Evolutionary conservation across 139 green algal genomes (phyloP), one percentile per base, ranked within the genome.

Genomic region (Chlamydomonas asymmetrica): DNA sequence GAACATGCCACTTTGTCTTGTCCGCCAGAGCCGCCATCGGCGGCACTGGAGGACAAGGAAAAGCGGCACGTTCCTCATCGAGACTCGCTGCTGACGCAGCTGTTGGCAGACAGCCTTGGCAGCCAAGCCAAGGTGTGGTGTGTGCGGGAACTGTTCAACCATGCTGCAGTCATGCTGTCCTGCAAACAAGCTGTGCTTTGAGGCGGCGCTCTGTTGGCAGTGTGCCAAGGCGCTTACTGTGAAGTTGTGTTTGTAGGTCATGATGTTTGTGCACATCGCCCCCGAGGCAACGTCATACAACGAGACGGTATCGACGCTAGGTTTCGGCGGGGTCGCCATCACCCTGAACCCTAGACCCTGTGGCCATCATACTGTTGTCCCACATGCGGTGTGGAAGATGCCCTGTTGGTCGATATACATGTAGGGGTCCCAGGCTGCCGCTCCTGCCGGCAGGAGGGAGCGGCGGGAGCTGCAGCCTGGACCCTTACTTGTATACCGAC

Each of bases 221-320:
- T n/a, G n/a, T n/a, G n/a, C n/a, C n/a, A n/a, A n/a, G n/a, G n/a
- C n/a, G n/a, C n/a, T n/a, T n/a, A n/a, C n/a, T n/a, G n/a, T n/a
- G n/a, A 63, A 18, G 48, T 79, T 8, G 37, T 20, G 10, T 34
- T 29, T 27, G 63, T 92, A 96, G 83, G 87, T 91, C 20, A 94
- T 96, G 90, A 98, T 98, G 93, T 96, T 98, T 80, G 90, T 97
- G 78, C 94, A 98, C 79, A 80, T 97, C 25, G 83, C 89, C 40
- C 94, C 94, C 2, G 93, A 97, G 86, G 73, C 45, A n/a, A 86
- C 50, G 22, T 93, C 85, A 29, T 73, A 79, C 43, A 73, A 81
- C 48, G 93, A 97, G 78, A 91, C 84, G 27, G 60, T 93, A 25
- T 93, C 80, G 78, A 97, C 94, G 27, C 88, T 99, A 35, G 88